A percentile compares a stretch with the other conserved stretches of the same genome.
These are phyloP conservation scores for Cryptococcus hybrid DNA, from an alignment of 1,284 basidiomycete species.

Conservation along the genomic window DNA sequence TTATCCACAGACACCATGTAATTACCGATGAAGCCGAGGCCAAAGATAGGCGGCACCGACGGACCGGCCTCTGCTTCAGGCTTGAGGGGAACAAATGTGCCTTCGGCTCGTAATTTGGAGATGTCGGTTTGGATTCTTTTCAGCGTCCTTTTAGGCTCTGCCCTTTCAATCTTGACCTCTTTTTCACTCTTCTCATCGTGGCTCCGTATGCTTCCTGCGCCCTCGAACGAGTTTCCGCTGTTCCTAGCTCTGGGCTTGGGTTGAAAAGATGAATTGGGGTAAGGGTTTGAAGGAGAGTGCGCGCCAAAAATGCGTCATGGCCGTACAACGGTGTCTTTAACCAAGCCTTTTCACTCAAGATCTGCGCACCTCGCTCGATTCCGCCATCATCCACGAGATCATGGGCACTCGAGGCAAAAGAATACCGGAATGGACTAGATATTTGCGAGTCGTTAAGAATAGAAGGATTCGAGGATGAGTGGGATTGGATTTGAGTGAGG, in stretches of 20 bases:
- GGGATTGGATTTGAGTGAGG: neutral
- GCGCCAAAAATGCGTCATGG: conserved; percentile 2
- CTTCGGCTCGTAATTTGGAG: neutral
- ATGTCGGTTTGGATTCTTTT: neutral
- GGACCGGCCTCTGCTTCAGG: neutral
- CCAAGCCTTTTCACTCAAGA: conserved; percentile 29
- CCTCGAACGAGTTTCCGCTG: neutral
- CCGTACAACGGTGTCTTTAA: conserved; percentile 12
- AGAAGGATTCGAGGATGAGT: conserved; percentile 1
- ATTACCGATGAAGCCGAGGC: conserved; percentile 12
- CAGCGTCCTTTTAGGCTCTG: neutral
- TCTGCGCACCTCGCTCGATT: conserved; percentile 10
- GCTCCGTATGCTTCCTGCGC: neutral
- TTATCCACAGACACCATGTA: conserved; percentile 10
- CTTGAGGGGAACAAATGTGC: too few relatives aligned
- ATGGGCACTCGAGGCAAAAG: conserved; percentile 27
- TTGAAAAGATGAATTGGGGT: neutral
- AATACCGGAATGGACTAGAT: conserved; percentile 16
- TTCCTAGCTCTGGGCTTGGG: neutral
- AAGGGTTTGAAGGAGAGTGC: too few relatives aligned
- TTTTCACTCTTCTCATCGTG: neutral
- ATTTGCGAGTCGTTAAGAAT: neutral
- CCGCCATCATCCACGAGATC: conserved; percentile 26
- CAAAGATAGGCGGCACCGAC: conserved; percentile 6
- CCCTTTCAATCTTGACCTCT: neutral